Percentiles rank a stretch among this genome's conserved stretches.
These are phyloP conservation scores for Musa schizocarpa DNA, from an alignment of 176 grass and related monocot genomes.

Conservation along the genomic window DNA sequence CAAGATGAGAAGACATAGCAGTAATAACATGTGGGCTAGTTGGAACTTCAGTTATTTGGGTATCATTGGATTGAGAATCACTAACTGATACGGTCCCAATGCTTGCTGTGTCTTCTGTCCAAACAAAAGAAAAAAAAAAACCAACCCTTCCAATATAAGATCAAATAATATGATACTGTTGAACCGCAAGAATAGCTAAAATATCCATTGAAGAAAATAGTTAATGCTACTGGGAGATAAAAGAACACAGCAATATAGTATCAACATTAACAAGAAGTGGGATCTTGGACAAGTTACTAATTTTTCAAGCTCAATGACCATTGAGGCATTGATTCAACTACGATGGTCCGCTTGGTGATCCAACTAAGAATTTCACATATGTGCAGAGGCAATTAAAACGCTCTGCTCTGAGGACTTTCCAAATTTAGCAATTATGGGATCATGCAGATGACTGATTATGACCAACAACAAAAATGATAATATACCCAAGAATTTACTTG, in stretches of 20 bases:
- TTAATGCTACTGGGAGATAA: not conserved
- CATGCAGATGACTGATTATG: too few relatives aligned
- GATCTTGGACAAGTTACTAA: too few relatives aligned
- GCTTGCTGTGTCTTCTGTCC: constrained; percentile 19
- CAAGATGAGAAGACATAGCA: constrained; percentile 20
- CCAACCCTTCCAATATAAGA: not conserved
- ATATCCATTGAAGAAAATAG: not conserved
- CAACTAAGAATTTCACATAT: too few relatives aligned
- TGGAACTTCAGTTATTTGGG: constrained; percentile 11
- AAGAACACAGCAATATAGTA: not conserved
- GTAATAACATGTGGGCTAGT: constrained; percentile 18
- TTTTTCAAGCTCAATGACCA: too few relatives aligned
- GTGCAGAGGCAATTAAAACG: too few relatives aligned
- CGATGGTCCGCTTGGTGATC: too few relatives aligned
- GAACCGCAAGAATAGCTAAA: not conserved
- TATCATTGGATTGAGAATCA: constrained; percentile 19
- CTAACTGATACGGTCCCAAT: constrained; percentile 19
- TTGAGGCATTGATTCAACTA: too few relatives aligned
- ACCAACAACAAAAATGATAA: too few relatives aligned
- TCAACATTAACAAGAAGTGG: not conserved
- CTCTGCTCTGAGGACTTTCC: too few relatives aligned
- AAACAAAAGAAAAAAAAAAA: constrained; percentile 12
- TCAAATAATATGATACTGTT: not conserved
- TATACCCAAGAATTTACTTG: too few relatives aligned
- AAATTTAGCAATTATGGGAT: too few relatives aligned